Evolutionary conservation across 1,284 basidiomycete species (phyloP).

Genomic region (Malassezia psittaci): DNA sequence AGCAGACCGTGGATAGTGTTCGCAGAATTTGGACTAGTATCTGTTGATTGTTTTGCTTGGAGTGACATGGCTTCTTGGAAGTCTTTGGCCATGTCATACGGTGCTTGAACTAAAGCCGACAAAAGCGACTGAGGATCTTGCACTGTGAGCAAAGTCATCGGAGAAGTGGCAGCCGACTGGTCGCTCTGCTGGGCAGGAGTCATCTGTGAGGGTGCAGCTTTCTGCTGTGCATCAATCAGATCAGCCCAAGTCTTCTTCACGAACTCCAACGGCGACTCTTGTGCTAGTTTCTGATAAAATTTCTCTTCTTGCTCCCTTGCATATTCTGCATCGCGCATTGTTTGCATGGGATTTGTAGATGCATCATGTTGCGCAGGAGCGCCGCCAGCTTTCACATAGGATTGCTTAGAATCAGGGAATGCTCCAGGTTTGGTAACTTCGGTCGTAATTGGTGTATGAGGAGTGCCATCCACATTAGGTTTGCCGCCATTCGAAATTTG

Average conservation of each 20-base stretch:
- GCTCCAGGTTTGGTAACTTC: neutral
- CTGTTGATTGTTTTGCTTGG: too few species aligned
- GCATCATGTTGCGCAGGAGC: neutral
- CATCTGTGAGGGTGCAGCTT: neutral
- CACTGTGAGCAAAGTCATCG: too few species aligned
- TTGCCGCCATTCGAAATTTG: too few species aligned
- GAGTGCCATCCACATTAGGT: neutral
- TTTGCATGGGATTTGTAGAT: neutral
- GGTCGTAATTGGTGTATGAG: neutral
- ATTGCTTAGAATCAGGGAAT: neutral
- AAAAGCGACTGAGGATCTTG: neutral
- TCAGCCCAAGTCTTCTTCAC: conserved; percentile 13
- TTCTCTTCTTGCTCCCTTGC: neutral
- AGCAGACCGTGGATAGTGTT: too few species aligned
- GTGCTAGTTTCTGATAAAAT: neutral
- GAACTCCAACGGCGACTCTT: conserved; percentile 6
- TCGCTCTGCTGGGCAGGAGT: too few species aligned
- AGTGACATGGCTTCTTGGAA: neutral
- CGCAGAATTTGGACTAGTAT: too few species aligned
- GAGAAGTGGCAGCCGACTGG: too few species aligned
- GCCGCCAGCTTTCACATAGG: neutral
- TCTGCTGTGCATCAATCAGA: neutral
- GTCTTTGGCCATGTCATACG: neutral
- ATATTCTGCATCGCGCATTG: neutral
- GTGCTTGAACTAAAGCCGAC: conserved; percentile 1